phyloP scores from a whole-genome alignment of 768 basidiomycete species.

The Mycena galericulata region DNA sequence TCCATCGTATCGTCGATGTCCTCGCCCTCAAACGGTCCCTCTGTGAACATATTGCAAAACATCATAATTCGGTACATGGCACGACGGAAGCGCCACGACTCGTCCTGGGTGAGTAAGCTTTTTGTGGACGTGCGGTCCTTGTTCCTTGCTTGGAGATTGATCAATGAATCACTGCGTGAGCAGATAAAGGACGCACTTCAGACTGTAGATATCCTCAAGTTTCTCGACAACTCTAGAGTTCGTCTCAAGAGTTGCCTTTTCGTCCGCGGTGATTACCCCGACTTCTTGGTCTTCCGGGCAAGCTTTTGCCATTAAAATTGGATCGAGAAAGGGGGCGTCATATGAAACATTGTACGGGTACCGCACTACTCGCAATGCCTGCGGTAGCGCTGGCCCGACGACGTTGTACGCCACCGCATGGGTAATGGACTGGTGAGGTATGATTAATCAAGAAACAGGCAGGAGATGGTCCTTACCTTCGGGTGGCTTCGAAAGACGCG shows the following conservation, averaged over 20 bases:
- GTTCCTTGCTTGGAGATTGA: background rate
- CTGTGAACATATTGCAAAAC: conserved; percentile 18
- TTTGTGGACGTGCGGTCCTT: conserved; percentile 17
- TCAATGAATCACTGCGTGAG: too few species aligned
- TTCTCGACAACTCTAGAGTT: conserved; percentile 17
- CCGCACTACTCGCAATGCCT: conserved; percentile 38
- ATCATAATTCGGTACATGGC: conserved; percentile 29
- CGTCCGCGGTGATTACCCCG: conserved; percentile 8
- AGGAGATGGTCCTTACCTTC: conserved; percentile 16
- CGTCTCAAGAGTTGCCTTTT: conserved; percentile 6
- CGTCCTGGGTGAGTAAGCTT: background rate
- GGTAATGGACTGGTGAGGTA: background rate
- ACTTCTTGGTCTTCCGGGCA: conserved; percentile 14
- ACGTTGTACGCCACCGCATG: conserved; percentile 41
- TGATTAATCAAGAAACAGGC: background rate
- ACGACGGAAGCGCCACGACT: conserved; percentile 19
- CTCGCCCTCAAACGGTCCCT: background rate
- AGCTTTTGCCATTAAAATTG: background rate
- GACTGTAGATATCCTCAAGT: conserved; percentile 41
- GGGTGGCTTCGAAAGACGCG: conserved; percentile 36
- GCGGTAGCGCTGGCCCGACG: conserved; percentile 40
- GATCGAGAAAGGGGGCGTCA: background rate
- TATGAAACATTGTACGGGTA: conserved; percentile 4
- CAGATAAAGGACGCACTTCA: conserved; percentile 32
- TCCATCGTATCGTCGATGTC: background rate